Evolutionary conservation across 352 stramenopile genomes (phyloP), one percentile per base, ranked within the genome.

Genomic region (Phytopythium montanum): DNA sequence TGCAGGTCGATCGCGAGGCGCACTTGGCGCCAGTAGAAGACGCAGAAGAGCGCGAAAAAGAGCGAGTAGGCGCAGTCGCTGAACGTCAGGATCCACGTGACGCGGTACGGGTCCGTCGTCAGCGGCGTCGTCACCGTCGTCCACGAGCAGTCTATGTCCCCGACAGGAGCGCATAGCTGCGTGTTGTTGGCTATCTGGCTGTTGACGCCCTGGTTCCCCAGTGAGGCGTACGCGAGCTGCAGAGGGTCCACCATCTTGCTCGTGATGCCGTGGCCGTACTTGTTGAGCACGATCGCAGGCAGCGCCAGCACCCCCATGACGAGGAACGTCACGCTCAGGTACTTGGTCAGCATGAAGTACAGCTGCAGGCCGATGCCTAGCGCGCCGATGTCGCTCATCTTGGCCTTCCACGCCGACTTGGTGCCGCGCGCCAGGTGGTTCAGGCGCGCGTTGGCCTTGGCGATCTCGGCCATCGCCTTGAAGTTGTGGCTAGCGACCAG

Each of bases 281-380:
- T 73, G 56, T 93, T 88, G 2, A 91, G 59, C 1, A 81, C 63
- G 45, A 95, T 90, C 5, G 66, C 64, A 0, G 84, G 86, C 13
- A 92, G 57, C n/a, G 86, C 67, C 8, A 90, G 46, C 29, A 90
- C 56, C 5, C 83, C 83, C 81, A 94, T 92, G 46, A 76, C 25
- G 10, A 90, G 46, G 54, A 95, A 92, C 10, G 66, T 65, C 28
- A 85, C 64, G 34, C 67, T 69, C 56, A 90, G 50, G 54, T 92
- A 92, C 72, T 93, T 90, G 48, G 82, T 88, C 28, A 95, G 61
- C 69, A 94, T 82, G 38, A 95, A 95, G 52, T 94, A 95, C 6
- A 95, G 70, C 69, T 90, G 76, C 61, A 95, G 72, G 13, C 84
- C 86, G 38, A 95, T 92, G 12, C 86, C 86, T 29, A 95, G 57